Evolutionary conservation across 257 asterid species (phyloP).

Genomic region (Cinchona pubescens): DNA sequence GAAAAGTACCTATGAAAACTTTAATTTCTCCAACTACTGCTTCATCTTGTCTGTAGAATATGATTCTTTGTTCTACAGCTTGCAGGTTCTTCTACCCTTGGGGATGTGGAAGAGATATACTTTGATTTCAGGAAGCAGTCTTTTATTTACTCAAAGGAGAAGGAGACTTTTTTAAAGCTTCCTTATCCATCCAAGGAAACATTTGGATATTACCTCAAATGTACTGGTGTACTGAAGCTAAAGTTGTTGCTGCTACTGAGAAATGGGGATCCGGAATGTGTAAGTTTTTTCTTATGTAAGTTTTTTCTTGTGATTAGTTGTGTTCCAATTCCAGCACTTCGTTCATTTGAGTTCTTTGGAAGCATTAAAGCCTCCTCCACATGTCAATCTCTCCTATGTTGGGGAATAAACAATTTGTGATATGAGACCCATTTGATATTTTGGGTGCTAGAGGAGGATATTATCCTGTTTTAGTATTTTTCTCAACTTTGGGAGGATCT

Average conservation of each 20-base stretch:
- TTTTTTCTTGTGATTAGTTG: conserved; percentile 18
- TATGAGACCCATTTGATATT: too few species aligned
- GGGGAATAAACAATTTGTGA: too few species aligned
- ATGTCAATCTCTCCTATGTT: too few species aligned
- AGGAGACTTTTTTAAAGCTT: conserved; percentile 68
- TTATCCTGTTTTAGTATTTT: too few species aligned
- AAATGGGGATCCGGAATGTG: conserved; percentile 99
- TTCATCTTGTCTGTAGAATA: conserved; percentile 1
- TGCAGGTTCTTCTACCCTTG: conserved; percentile 57
- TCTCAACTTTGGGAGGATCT: background rate
- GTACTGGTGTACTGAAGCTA: conserved; percentile 91
- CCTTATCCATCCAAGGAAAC: conserved; percentile 93
- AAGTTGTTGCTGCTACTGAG: conserved; percentile 67
- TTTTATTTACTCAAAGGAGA: conserved; percentile 73
- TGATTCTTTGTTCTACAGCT: conserved; percentile 43
- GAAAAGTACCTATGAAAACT: too few species aligned
- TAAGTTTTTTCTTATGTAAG: conserved; percentile 55
- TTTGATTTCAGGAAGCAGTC: conserved; percentile 95
- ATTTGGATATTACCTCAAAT: conserved; percentile 80
- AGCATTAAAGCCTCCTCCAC: background rate
- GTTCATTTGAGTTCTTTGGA: conserved; percentile 6
- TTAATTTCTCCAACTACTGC: background rate
- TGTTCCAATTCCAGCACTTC: background rate
- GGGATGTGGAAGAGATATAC: conserved; percentile 69
- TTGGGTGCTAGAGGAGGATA: too few species aligned